These are phyloP conservation scores for Fusarium beomiforme DNA, from an alignment of 2,329 filamentous ascomycete species.

Conservation along the genomic window DNA sequence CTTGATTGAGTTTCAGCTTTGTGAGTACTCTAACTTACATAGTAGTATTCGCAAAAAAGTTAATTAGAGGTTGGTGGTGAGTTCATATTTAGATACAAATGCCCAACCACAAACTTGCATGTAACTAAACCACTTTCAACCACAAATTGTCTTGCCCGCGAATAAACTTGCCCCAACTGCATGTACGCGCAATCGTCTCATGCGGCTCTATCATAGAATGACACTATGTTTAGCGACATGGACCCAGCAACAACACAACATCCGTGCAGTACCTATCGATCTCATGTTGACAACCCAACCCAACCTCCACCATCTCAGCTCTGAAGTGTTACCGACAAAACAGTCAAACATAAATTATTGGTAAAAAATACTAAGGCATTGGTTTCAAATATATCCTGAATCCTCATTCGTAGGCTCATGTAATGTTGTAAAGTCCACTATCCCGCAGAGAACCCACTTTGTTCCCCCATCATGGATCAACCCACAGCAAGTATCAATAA, in stretches of 20 bases:
- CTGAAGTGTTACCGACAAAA: not conserved
- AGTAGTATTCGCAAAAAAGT: not conserved
- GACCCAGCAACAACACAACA: not conserved
- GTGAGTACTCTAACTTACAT: not conserved
- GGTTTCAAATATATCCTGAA: not conserved
- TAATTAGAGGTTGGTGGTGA: not conserved
- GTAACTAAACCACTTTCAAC: not conserved
- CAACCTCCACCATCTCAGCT: not conserved
- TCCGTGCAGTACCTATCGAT: conserved; percentile 25
- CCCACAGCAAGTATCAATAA: conserved; percentile 6
- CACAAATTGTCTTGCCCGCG: not conserved
- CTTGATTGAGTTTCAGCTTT: not conserved
- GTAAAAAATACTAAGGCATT: not conserved
- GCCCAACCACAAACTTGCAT: not conserved
- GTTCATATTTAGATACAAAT: not conserved
- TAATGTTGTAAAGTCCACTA: conserved; percentile 18
- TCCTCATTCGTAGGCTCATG: conserved; percentile 2
- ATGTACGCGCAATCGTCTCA: conserved; percentile 22
- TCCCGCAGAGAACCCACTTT: conserved; percentile 25
- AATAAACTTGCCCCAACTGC: not conserved
- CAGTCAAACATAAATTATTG: too few species aligned
- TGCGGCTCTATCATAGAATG: conserved; percentile 21
- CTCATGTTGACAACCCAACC: conserved; percentile 3
- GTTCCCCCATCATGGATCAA: conserved; percentile 10
- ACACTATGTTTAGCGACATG: conserved; percentile 27